These are phyloP conservation scores for Nicotiana knightiana DNA, from an alignment of 257 asterid species.

Conservation along the genomic window DNA sequence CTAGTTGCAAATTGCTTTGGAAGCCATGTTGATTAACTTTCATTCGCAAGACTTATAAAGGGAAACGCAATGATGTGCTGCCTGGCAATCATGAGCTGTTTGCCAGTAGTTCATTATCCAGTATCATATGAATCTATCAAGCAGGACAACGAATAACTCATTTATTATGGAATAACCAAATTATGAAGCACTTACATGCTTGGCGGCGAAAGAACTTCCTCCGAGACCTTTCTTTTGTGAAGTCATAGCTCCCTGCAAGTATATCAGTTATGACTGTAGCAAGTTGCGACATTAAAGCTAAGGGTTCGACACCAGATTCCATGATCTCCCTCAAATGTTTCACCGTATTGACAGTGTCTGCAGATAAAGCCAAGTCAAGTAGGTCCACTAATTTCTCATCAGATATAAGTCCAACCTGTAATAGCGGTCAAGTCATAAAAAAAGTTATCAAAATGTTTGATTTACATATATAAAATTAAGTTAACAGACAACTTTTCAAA, in stretches of 20 bases:
- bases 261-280: constrained; percentile 93
- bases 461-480: neutral
- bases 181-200: constrained; percentile 45
- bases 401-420: constrained; percentile 88
- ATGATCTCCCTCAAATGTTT: constrained; percentile 83
- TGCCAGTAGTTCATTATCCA: neutral
- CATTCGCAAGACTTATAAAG: neutral
- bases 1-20: neutral
- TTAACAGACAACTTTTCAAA: neutral
- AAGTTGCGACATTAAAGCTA: constrained; percentile 96
- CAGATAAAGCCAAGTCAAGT: constrained; percentile 92
- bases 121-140: neutral
- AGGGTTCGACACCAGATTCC: constrained; percentile 96
- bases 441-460: neutral
- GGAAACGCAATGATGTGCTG: neutral
- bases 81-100: neutral
- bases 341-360: constrained; percentile 94
- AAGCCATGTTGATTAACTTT: neutral
- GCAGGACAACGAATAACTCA: neutral
- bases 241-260: constrained; percentile 87
- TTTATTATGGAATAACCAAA: neutral
- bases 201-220: constrained; percentile 75
- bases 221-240: constrained; percentile 54
- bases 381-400: constrained; percentile 93
- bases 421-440: constrained; percentile 7